These are phyloP conservation scores for Tetrahymena borealis DNA, from an alignment of 73 alveolate genomes.

Conservation along the genomic window DNA sequence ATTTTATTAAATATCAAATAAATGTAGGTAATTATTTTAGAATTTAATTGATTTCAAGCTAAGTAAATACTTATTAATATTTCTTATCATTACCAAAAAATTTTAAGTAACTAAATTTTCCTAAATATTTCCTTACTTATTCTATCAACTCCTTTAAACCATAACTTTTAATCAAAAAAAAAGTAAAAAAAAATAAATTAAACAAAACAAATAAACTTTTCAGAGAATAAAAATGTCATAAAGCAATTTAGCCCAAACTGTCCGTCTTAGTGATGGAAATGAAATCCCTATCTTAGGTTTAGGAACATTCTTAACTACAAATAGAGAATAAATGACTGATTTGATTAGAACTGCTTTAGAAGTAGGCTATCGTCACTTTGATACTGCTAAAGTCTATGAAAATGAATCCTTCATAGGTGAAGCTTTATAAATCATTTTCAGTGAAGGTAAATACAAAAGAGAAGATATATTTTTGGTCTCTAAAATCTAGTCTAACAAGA, in stretches of 20 bases:
- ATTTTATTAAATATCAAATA: too few relatives aligned
- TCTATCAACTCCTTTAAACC: too few relatives aligned
- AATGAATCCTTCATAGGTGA: constrained; percentile 69
- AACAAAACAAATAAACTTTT: neutral
- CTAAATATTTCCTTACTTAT: neutral
- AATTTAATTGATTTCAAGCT: too few relatives aligned
- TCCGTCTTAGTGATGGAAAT: constrained; percentile 34
- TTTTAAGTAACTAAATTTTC: neutral
- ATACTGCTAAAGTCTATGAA: constrained; percentile 56
- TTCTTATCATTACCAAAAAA: neutral
- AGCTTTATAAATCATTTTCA: constrained; percentile 40
- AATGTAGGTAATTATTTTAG: too few relatives aligned
- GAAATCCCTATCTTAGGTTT: constrained; percentile 44
- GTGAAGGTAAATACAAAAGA: constrained; percentile 51
- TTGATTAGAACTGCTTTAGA: constrained; percentile 45
- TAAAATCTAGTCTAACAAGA: constrained; percentile 58
- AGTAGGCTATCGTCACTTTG: constrained; percentile 72
- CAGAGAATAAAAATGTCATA: neutral
- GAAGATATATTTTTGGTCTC: constrained; percentile 74
- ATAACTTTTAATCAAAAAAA: neutral
- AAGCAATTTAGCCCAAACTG: neutral
- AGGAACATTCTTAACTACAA: constrained; percentile 26
- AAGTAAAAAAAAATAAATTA: neutral
- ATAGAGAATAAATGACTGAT: constrained; percentile 27
- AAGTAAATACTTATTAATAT: too few relatives aligned